phyloP scores from a whole-genome alignment of 1,139 yeast species.

The Candida smagusa region DNA sequence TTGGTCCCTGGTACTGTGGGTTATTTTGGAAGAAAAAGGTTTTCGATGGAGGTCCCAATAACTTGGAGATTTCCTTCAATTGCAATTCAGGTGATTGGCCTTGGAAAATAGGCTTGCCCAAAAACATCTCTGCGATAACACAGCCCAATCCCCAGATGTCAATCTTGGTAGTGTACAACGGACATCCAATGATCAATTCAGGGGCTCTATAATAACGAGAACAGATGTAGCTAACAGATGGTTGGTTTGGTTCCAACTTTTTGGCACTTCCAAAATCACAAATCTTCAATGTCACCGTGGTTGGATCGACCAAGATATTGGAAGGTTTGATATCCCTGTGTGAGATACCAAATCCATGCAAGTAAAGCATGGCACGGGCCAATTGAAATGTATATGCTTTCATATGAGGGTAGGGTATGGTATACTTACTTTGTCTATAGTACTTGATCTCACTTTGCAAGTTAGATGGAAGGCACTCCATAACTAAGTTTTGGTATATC shows the following conservation, averaged over 20 bases:
- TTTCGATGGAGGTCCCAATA: conserved; percentile 75
- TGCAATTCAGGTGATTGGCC: conserved; percentile 75
- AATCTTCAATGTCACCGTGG: conserved; percentile 60
- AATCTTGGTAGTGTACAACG: conserved; percentile 71
- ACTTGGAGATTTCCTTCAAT: conserved; percentile 70
- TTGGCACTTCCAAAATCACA: conserved; percentile 86
- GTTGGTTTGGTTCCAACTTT: conserved; percentile 67
- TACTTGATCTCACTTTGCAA: conserved; percentile 71
- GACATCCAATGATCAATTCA: conserved; percentile 74
- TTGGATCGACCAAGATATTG: conserved; percentile 70
- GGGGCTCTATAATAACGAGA: conserved; percentile 83
- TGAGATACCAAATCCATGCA: conserved; percentile 75
- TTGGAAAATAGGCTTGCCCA: conserved; percentile 79
- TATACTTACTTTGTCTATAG: conserved; percentile 59
- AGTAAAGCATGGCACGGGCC: conserved; percentile 76
- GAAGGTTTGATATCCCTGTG: conserved; percentile 84
- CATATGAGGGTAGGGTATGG: conserved; percentile 70
- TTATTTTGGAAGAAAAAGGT: conserved; percentile 70
- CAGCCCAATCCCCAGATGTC: conserved; percentile 89
- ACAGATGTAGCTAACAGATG: conserved; percentile 76
- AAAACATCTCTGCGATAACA: conserved; percentile 79
- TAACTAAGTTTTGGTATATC: conserved; percentile 72
- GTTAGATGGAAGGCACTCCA: conserved; percentile 84
- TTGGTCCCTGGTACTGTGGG: conserved; percentile 71
- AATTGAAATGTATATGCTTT: conserved; percentile 78